Evolutionary conservation across 306 rosid genomes (phyloP).

Genomic region (Corylus americana): DNA sequence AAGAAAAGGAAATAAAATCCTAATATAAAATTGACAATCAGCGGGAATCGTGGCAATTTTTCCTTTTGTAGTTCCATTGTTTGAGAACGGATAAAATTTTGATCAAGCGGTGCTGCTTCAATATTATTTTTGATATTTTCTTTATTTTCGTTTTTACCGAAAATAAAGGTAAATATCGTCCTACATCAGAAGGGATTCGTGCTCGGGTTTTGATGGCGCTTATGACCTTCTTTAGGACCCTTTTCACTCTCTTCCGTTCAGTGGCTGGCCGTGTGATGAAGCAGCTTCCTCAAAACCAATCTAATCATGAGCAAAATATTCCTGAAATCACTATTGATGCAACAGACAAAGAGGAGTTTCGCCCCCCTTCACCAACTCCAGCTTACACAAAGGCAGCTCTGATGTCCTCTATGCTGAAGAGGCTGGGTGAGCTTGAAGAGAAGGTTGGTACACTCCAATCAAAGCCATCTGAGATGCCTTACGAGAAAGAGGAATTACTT

Average conservation of each 20-base stretch:
- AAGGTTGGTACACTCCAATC: conserved; percentile 76
- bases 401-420: conserved; percentile 60
- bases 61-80: no score
- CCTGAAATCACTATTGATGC: conserved; percentile 32
- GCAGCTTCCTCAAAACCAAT: conserved; percentile 45
- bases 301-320: conserved; percentile 34
- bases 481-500: conserved; percentile 86
- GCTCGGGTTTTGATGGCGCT: conserved; percentile 57
- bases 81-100: no score
- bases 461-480: conserved; percentile 93
- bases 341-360: conserved; percentile 38
- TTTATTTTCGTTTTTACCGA: no score
- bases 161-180: no score
- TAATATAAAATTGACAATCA: no score
- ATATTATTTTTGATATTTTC: no score
- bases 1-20: no score
- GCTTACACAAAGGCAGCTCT: conserved; percentile 41
- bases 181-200: conserved; percentile 40
- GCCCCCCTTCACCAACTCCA: conserved; percentile 46
- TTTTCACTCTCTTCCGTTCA: conserved; percentile 49
- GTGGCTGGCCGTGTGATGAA: conserved; percentile 45
- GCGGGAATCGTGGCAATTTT: no score
- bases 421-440: conserved; percentile 86
- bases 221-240: conserved; percentile 63
- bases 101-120: no score